Base-by-base conservation (phyloP, 2,329 filamentous ascomycete species). In the Aspergillus eucalypticola region DNA sequence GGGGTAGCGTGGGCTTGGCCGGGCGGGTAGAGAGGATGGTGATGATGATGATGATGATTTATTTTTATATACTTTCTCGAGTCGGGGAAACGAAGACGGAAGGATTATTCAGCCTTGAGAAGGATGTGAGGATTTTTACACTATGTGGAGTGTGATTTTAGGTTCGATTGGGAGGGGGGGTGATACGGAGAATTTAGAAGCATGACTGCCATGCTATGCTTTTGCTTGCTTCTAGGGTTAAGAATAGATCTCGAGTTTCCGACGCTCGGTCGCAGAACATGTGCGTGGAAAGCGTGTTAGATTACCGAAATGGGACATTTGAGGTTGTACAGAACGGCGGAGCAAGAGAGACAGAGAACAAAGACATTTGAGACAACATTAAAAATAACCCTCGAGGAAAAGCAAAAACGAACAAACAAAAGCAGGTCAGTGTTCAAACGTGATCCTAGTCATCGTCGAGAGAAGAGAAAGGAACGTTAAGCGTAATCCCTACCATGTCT, bases 401-500 rank as follows among this genome's bases (percentile, higher is more conserved):
- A 50, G 41, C 41, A 32, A 50, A 44, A 23, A 11, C 6, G 1
- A 7, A 44, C 23, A 44, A 11, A 42, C 39, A 42, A 42, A 42
- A 42, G 39, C 39, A 42, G 32, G 32, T 35, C 32, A 35, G 32
- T 35, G 32, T 35, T 13, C 32, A 35, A 13, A 35, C 11, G 32
- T 35, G 32, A 35, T 35, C 32, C 11, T 35, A 35, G 29, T 32
- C 8, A 32, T 11, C 10, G 11, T 5, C 4, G 10, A 35, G 27
- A 0, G 6, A 50, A 17, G 15, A 38, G 19, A 55, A 42, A 55
- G 39, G 53, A 55, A 32, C 53, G 53, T 55, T 55, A 55, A 55
- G 53, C 53, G 39, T 55, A 55, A 32, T 46, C 53, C 32, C 41
- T 44, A 55, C 41, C 53, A 55, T 46, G 53, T 35, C 32, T 35